A percentile compares a stretch with the other conserved stretches of the same genome.
Conservation (phyloP, 257 asterid species). For the Voacanga thouarsii region DNA sequence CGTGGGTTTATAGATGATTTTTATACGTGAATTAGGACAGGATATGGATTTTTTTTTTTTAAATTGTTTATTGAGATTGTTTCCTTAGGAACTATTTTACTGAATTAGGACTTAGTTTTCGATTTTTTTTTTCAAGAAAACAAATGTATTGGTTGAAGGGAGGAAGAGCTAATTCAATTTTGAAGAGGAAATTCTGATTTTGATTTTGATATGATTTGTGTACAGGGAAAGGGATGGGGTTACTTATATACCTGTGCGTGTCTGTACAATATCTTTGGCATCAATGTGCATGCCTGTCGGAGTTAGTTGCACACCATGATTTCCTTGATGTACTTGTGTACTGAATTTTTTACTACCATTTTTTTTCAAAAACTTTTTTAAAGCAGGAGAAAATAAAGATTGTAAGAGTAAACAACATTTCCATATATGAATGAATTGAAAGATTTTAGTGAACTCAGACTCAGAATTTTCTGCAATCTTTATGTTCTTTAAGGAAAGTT, state of each 20-base stretch:
- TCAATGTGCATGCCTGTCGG: background rate
- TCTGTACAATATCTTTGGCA: background rate
- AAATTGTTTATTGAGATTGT: background rate
- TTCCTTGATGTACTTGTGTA: background rate
- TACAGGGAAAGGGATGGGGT: background rate
- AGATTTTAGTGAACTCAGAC: no score
- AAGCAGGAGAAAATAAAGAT: background rate
- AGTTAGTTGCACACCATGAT: background rate
- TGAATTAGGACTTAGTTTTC: background rate
- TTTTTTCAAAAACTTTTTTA: no score
- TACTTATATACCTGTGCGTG: background rate
- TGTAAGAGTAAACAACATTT: background rate
- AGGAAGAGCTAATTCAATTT: background rate
- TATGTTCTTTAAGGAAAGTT: background rate
- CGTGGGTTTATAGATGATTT: background rate
- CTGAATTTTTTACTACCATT: no score
- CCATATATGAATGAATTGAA: no score
- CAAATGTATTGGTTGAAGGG: background rate
- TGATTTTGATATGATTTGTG: background rate
- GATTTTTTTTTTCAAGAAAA: background rate
- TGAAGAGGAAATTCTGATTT: background rate
- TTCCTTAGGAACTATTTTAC: background rate
- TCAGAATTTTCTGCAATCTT: no score
- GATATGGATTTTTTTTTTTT: background rate
- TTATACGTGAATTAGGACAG: background rate